A percentile compares a stretch with the other conserved stretches of the same genome.
These are phyloP conservation scores for Rutidosis leptorrhynchoides DNA, from an alignment of 129 eudicot species.

Conservation along the genomic window DNA sequence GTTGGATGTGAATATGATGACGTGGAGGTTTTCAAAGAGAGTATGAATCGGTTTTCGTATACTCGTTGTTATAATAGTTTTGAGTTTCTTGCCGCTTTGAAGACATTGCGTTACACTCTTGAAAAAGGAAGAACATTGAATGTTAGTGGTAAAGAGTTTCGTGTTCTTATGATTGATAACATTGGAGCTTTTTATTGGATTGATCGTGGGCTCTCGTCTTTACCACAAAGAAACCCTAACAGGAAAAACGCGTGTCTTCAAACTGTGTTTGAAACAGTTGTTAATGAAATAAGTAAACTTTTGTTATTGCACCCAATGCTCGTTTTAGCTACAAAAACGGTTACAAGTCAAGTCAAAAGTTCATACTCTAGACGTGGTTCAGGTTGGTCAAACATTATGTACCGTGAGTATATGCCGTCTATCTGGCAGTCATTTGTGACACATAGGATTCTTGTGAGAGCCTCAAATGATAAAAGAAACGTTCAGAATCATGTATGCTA, in stretches of 20 bases:
- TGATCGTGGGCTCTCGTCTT: conserved; percentile 67
- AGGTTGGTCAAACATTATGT: conserved; percentile 22
- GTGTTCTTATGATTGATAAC: conserved; percentile 74
- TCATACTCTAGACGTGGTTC: conserved; percentile 39
- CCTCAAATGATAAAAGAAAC: conserved; percentile 45
- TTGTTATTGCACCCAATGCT: conserved; percentile 61
- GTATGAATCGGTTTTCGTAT: conserved; percentile 69
- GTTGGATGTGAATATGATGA: conserved; percentile 32
- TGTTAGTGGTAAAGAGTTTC: conserved; percentile 38
- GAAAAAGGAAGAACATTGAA: conserved; percentile 35
- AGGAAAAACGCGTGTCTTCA: conserved; percentile 74
- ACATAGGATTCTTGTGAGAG: conserved; percentile 58
- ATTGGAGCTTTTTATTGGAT: conserved; percentile 88
- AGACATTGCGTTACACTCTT: conserved; percentile 58
- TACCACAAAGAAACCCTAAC: conserved; percentile 43
- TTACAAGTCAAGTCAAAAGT: conserved; percentile 50
- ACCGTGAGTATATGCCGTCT: conserved; percentile 87
- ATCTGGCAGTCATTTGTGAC: conserved; percentile 88
- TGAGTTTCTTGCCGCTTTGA: conserved; percentile 78
- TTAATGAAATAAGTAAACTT: conserved; percentile 60
- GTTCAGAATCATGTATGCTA: conserved; percentile 37
- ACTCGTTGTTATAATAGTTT: conserved; percentile 75
- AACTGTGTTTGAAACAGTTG: conserved; percentile 58
- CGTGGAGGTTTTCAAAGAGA: conserved; percentile 45
- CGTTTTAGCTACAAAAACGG: conserved; percentile 75